phyloP scores from a whole-genome alignment of 2,329 filamentous ascomycete species.

The Calonectria leucothoes region DNA sequence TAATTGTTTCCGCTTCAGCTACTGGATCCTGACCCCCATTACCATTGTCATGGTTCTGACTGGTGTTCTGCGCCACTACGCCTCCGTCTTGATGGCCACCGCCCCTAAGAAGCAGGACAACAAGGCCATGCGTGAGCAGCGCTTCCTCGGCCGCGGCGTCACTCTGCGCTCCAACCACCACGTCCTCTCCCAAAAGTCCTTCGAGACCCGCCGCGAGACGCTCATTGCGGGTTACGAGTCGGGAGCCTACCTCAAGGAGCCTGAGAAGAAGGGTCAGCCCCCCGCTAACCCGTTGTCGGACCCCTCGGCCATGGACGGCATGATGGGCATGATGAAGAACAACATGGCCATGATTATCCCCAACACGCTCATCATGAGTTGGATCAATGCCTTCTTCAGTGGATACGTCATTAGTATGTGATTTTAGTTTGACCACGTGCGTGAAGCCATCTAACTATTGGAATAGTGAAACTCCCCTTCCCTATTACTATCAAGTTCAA shows the following conservation, averaged over 20 bases:
- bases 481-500: constrained; percentile 99
- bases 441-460: constrained; percentile 31
- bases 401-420: constrained; percentile 94
- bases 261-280: constrained; percentile 85
- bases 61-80: constrained; percentile 95
- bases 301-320: constrained; percentile 96
- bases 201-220: constrained; percentile 83
- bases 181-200: constrained; percentile 81
- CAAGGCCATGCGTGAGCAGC: constrained; percentile 85
- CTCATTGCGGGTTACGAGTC: constrained; percentile 85
- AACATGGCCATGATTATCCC: constrained; percentile 99
- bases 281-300: constrained; percentile 95
- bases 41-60: constrained; percentile 98
- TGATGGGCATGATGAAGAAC: constrained; percentile 99
- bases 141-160: constrained; percentile 84
- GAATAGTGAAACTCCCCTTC: constrained; percentile 90
- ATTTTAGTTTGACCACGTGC: rapidly evolving
- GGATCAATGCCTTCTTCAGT: constrained; percentile 99
- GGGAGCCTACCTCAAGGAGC: constrained; percentile 90
- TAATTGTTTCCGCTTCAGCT: constrained; percentile 66
- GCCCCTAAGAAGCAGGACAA: constrained; percentile 85
- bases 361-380: constrained; percentile 99
- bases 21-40: constrained; percentile 99
- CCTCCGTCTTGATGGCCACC: constrained; percentile 87
- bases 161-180: constrained; percentile 86